These are phyloP conservation scores for Cytospora paraplurivora DNA, from an alignment of 2,329 filamentous ascomycete species.

Conservation along the genomic window DNA sequence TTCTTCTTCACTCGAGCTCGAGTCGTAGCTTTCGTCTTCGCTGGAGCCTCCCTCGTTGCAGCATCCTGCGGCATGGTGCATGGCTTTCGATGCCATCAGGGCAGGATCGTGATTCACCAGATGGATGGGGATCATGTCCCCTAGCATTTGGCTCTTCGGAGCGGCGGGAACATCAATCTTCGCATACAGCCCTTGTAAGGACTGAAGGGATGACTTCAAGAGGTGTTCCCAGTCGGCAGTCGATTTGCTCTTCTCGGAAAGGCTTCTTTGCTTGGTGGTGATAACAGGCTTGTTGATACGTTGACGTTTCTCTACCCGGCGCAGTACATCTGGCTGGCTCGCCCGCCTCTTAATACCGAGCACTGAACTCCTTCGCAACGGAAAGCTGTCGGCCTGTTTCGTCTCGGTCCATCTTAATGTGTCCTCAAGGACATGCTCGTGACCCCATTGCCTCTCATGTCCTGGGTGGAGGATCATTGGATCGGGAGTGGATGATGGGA, in stretches of 20 bases:
- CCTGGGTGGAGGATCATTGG: slow-evolving; percentile 24
- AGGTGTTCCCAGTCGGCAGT: slow-evolving; percentile 24
- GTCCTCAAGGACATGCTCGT: slow-evolving; percentile 24
- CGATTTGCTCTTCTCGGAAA: slow-evolving; percentile 10
- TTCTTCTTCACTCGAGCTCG: slow-evolving; percentile 19
- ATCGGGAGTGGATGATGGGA: slow-evolving; percentile 17
- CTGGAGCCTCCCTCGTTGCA: slow-evolving; percentile 10
- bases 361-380: slow-evolving; percentile 18
- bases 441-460: slow-evolving; percentile 23
- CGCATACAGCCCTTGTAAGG: slow-evolving; percentile 21
- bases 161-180: slow-evolving; percentile 7
- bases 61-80: slow-evolving; percentile 25
- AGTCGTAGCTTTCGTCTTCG: slow-evolving; percentile 17
- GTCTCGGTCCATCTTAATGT: slow-evolving; percentile 10
- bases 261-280: slow-evolving; percentile 15
- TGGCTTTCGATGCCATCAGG: slow-evolving; percentile 21
- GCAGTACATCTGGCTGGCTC: slow-evolving; percentile 7
- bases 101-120: slow-evolving; percentile 12
- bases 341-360: slow-evolving; percentile 20
- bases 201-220: slow-evolving; percentile 15
- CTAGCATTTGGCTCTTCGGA: slow-evolving; percentile 1
- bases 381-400: slow-evolving; percentile 15
- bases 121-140: slow-evolving; percentile 9
- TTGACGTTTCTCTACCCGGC: slow-evolving; percentile 9
- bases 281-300: slow-evolving; percentile 13